Evolutionary conservation across 1,284 basidiomycete species (phyloP), one percentile per base, ranked within the genome.

Genomic region (Naganishia liquefaciens): DNA sequence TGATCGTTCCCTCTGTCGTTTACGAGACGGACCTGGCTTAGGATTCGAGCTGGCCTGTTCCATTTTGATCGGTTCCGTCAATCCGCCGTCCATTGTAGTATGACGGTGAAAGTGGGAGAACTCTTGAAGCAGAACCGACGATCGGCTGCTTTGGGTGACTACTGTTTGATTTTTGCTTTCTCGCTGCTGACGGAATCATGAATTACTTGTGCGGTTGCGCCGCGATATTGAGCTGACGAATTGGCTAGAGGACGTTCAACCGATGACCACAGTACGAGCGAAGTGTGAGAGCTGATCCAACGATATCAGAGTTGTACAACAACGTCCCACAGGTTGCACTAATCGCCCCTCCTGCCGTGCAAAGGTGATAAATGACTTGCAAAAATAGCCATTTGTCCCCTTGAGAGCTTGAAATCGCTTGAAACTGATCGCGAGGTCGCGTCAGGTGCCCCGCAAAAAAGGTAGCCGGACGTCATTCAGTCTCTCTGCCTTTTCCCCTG

Each of bases 1-100:
- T 15, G 57, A 60, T 30, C 46, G 46, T 40, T 60, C 57, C 43
- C 57, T 21, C 19, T 49, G 57, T 42, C 57, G 30, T 60, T 60
- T 60, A 21, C 57, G 57, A 2, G 57, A 50, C 28, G 57, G 46
- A 5, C 57, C 54, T 15, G 54, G 40, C 21, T 43, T 28, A 7
- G 28, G 46, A 33, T 39, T 50, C 10, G 46, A 7, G 5, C 19
- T 46, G 0, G 21, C 46, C 46, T 21, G 25, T 23, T 47, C 46
- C 46, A 47, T 47, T 25, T 47, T 47, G 21, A 47, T 0, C 25
- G 21, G 21, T 47, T 47, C 46, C n/a, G 46, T 25, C 15, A 21
- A 47, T 47, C 23, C 46, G 25, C 46, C 23, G 33, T 37, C 33
- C 33, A 37, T 37, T 37, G 33, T 37, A 37, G 7, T 7, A 37